Base-by-base conservation (phyloP, 2,329 filamentous ascomycete genomes). In the Pestalotiopsis sp. region DNA sequence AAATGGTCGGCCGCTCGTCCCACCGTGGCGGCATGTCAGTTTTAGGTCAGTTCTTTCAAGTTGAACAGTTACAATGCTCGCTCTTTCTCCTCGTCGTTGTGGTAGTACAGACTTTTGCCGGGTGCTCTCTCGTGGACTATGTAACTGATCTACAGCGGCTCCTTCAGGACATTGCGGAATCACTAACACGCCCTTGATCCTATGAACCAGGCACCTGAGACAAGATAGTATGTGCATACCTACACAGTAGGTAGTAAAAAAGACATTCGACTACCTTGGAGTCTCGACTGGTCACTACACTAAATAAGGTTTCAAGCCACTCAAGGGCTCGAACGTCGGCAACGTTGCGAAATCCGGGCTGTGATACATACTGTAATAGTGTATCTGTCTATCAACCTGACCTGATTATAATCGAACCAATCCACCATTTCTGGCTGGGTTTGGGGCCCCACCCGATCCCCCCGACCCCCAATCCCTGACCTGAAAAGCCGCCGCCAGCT, bases 391-490 rank as follows among this genome's bases (percentile, higher is more conserved):
- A 66, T 66, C 63, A 23, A 23, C 63, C 63, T 41, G 23, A 23
- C 63, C 63, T 41, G 23, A 59, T 31, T 59, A 66, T 66, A 59
- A 25, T 60, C 27, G 25, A 56, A 57, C 52, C 39, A 36, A 38
- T 58, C 23, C 9, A 38, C 38, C 45, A 14, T 59, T 45, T 59
- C 17, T 66, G 5, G 45, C 45, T 52, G 45, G 17, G 27, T 31
- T 31, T 31, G 7, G 5, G 20, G 25, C 56, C 41, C 63, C 25
- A 57, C 61, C 39, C 41, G 39, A 31, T 31, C 27, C 52, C 63
- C 13, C 52, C 63, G 14, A 65, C 36, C 49, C 41, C 25, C 58
- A 65, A 56, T 57, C 63, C 49, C n/a, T 65, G 63, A 57, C 36
- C 62, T 17, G 12, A 61, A n/a, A 12, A 59, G 12, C 20, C 14